Conservation (phyloP, 1,139 yeast species). For the Candida mesenterica region DNA sequence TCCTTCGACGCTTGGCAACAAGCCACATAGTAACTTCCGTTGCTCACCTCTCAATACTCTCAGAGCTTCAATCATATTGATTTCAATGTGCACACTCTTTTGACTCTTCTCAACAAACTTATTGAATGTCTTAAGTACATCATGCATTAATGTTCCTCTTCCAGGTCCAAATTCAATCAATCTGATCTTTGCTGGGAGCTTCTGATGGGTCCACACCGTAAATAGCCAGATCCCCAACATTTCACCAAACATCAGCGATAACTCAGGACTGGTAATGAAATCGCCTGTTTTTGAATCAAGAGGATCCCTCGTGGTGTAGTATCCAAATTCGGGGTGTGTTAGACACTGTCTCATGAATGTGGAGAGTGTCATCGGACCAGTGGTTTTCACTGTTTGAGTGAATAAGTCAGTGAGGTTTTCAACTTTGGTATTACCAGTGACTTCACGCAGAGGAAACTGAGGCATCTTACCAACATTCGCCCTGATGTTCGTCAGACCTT, state of each 20-base stretch:
- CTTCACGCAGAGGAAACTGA: constrained; percentile 31
- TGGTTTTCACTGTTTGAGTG: constrained; percentile 56
- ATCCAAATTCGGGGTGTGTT: constrained; percentile 75
- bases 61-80: constrained; percentile 72
- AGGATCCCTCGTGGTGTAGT: constrained; percentile 78
- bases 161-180: constrained; percentile 92
- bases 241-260: constrained; percentile 86
- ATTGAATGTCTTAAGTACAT: constrained; percentile 50
- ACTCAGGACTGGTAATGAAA: constrained; percentile 84
- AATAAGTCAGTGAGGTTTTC: constrained; percentile 41
- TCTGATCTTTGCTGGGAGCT: constrained; percentile 47
- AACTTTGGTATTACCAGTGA: constrained; percentile 16
- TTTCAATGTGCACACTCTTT: constrained; percentile 29
- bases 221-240: constrained; percentile 76
- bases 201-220: constrained; percentile 60
- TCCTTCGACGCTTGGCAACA: constrained; percentile 20
- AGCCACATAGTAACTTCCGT: constrained; percentile 47
- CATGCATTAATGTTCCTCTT: constrained; percentile 74
- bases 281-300: constrained; percentile 64
- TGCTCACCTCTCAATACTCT: constrained; percentile 62
- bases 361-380: constrained; percentile 75
- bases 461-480: constrained; percentile 36
- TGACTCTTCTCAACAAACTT: constrained; percentile 33
- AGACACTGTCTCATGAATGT: constrained; percentile 81
- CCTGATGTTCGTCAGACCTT: constrained; percentile 39